phyloP scores from a whole-genome alignment of 371 early-diverging fungal genomes.

The Nematocida minor region DNA sequence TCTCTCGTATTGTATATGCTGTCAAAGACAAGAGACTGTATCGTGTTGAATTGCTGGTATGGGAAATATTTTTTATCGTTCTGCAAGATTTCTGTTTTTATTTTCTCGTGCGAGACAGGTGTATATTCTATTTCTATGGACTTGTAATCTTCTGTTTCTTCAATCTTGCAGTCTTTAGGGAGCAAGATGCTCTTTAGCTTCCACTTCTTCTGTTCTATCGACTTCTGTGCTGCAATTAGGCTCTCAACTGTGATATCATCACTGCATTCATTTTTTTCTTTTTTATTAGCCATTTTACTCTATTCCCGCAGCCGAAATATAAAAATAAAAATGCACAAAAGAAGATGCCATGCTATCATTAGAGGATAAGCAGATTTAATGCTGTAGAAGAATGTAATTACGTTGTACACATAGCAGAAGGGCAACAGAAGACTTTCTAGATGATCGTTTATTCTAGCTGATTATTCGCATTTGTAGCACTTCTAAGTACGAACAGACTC shows the following conservation, averaged over 20 bases:
- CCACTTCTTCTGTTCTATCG: neutral
- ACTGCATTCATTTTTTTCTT: neutral
- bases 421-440: too few relatives aligned
- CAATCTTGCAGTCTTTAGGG: neutral
- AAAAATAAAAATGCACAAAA: too few relatives aligned
- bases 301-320: too few relatives aligned
- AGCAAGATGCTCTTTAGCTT: neutral
- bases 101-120: neutral
- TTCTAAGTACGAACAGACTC: too few relatives aligned
- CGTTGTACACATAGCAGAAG: too few relatives aligned
- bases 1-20: constrained; percentile 16
- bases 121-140: neutral
- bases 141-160: neutral
- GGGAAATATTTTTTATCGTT: neutral
- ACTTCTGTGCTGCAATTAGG: neutral
- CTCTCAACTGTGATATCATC: neutral
- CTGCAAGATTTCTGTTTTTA: neutral
- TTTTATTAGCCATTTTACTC: too few relatives aligned
- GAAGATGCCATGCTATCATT: too few relatives aligned
- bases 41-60: constrained; percentile 11
- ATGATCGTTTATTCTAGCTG: too few relatives aligned
- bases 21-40: constrained; percentile 28
- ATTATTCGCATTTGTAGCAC: too few relatives aligned
- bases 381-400: too few relatives aligned
- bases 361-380: too few relatives aligned